Conservation (phyloP, 345 rosid genomes). For the Linum tenue region DNA sequence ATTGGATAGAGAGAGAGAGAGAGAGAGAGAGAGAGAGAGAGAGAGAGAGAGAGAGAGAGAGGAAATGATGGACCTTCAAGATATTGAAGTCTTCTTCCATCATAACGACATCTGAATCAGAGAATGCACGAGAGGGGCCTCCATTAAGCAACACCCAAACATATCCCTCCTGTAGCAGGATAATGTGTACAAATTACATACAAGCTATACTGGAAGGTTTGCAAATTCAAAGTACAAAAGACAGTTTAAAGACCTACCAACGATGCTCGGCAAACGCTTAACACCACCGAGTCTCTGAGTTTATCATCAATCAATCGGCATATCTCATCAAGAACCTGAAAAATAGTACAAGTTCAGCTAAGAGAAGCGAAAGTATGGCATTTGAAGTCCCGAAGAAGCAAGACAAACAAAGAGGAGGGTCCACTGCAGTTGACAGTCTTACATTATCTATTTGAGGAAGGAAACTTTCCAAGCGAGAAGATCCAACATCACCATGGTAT, state of each 20-base stretch:
- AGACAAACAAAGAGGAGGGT: background rate
- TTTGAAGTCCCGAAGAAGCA: background rate
- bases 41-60: background rate
- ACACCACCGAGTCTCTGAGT: slow-evolving; percentile 72
- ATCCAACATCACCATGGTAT: slow-evolving; percentile 66
- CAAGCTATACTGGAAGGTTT: slow-evolving; percentile 2
- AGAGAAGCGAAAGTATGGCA: background rate
- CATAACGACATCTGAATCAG: slow-evolving; percentile 60
- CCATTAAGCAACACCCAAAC: slow-evolving; percentile 85
- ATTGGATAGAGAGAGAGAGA: background rate
- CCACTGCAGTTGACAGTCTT: slow-evolving; percentile 19
- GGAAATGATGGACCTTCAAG: slow-evolving; percentile 44
- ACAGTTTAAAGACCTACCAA: slow-evolving; percentile 32
- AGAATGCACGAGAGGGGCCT: slow-evolving; percentile 85
- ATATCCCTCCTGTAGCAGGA: slow-evolving; percentile 53
- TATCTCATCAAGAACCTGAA: slow-evolving; percentile 65
- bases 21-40: background rate
- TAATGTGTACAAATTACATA: slow-evolving; percentile 7
- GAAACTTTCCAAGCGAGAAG: slow-evolving; percentile 66
- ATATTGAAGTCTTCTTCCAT: slow-evolving; percentile 74
- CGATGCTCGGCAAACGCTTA: slow-evolving; percentile 65
- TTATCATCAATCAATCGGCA: slow-evolving; percentile 70
- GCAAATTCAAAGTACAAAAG: background rate
- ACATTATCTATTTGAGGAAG: slow-evolving; percentile 71
- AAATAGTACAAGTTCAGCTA: slow-evolving; percentile 15